Base-by-base conservation (phyloP, 2,329 filamentous ascomycete genomes). In the Fusarium stilboides region DNA sequence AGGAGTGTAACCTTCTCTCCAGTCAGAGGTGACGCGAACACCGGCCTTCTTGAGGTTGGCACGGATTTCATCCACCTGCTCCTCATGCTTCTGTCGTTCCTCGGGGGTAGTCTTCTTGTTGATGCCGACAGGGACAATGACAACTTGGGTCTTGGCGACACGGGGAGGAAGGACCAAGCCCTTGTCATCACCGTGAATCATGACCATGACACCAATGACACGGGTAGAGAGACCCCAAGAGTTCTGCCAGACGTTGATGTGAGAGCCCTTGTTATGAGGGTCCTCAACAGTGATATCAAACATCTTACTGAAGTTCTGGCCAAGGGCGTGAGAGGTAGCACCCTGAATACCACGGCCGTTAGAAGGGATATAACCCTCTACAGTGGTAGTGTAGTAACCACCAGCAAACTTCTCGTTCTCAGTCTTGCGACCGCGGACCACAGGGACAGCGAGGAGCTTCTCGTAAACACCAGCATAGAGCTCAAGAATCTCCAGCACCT, bases 231-330 rank as follows among this genome's bases (percentile, higher is more conserved):
- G 88, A 82, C 96, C 96, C 96, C 96, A 99, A 15, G 94, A 98
- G 85, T 99, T 99, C 81, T 99, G 96, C 94, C 95, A 98, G 59
- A 98, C 94, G 77, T 95, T 85, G 58, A 98, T 84, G 76, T 94
- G 91, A 73, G 91, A 87, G 70, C 92, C 92, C 82, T 93, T 92
- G 80, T 96, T 87, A 63, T 86, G 85, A 24, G 96, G 96, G 77
- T 99, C 94, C 80, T 99, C 95, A 31, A 99, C 94, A 1, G 92
- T 97, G 79, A 99, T 98, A 80, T 96, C 92, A 79, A 98, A 99
- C 94, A 99, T 99, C 83, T 97, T 98, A 80, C 92, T 94, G 83
- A 99, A 99, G 84, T 99, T 98, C 83, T 99, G 96, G 54, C 96
- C 96, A 10, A 99, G 87, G 75, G 91, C 94, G 84, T 99, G 96